Evolutionary conservation across 164 flowering plant genomes (phyloP), one percentile per base, ranked within the genome.

Genomic region (Magnolia sinica): DNA sequence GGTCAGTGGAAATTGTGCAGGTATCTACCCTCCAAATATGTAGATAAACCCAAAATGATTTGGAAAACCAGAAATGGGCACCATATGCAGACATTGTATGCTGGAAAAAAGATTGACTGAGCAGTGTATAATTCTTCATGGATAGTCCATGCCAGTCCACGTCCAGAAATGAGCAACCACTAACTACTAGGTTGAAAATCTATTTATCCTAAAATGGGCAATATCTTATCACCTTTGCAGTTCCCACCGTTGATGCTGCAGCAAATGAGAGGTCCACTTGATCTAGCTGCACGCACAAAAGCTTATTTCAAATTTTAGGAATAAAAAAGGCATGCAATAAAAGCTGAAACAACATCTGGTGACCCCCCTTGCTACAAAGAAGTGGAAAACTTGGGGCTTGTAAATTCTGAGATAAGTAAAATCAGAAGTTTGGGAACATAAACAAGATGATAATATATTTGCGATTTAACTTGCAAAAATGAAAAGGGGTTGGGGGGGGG

Each of bases 271-370:
- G 58, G 49, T 87, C 93, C 67, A 75, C 85, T 79, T 84, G 91
- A 85, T 90, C 94, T 81, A 92, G 64, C 98, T 90, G 93, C 85
- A 86, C 9, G 63, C 79, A 37, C 31, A 59, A 72, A 24, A 64
- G 5, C 61, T 16, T 55, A 11, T 23, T 51, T 37, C 23, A 61
- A 29, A 22, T 8, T 27, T 29, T 59, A 73, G 67, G 22, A 18
- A 49, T 37, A 2, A 59, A 59, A 61, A 58, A 29, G 24, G 50
- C n/a, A 29, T 8, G 9, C 50, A 24, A 59, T 29, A 29, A 27
- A 63, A 19, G 7, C 50, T 37, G 18, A 59, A 23, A 59, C 7
- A 59, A 20, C n/a, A 50, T 50, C 59, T 70, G 14, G 45, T 5
- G 45, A 31, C 16, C 61, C 13, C 16, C 13, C 16, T 55, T 55